Percentiles rank a stretch among this genome's conserved stretches.
Evolutionary conservation across 768 basidiomycete genomes (phyloP).

Genomic region (Phlegmacium glaucopus): DNA sequence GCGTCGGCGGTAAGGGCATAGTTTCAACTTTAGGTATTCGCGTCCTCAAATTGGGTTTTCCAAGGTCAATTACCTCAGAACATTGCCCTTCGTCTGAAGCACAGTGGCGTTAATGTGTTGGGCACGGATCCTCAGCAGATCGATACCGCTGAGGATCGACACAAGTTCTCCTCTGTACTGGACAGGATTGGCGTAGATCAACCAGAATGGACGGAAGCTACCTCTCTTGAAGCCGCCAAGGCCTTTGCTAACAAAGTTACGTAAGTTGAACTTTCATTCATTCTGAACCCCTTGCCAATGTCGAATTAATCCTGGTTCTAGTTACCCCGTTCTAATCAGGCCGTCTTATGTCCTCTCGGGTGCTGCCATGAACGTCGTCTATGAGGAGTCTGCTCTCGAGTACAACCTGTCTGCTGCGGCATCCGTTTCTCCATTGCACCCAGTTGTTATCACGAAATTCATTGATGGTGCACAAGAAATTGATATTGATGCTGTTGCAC

Average conservation of each 20-base stretch:
- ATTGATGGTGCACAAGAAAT: slow-evolving; percentile 98
- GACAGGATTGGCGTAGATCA: slow-evolving; percentile 96
- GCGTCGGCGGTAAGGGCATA: slow-evolving; percentile 78
- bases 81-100: slow-evolving; percentile 92
- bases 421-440: slow-evolving; percentile 93
- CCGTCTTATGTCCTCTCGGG: slow-evolving; percentile 98
- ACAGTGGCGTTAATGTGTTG: slow-evolving; percentile 87
- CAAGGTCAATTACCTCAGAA: slow-evolving; percentile 96
- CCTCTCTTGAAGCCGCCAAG: slow-evolving; percentile 86
- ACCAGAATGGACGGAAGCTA: slow-evolving; percentile 93
- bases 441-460: slow-evolving; percentile 98
- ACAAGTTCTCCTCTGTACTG: slow-evolving; percentile 97
- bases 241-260: slow-evolving; percentile 84
- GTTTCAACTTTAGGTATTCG: too few species aligned
- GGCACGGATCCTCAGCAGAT: slow-evolving; percentile 96
- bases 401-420: slow-evolving; percentile 97
- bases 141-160: slow-evolving; percentile 96
- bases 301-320: slow-evolving; percentile 23
- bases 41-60: background rate
- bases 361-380: slow-evolving; percentile 98
- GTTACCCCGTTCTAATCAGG: slow-evolving; percentile 96
- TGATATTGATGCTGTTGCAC: slow-evolving; percentile 95
- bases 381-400: slow-evolving; percentile 84
- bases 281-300: background rate
- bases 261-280: slow-evolving; percentile 33